A percentile compares a stretch with the other conserved stretches of the same genome.
phyloP scores from a whole-genome alignment of 2,329 filamentous ascomycete genomes.

The Ilyonectria robusta region DNA sequence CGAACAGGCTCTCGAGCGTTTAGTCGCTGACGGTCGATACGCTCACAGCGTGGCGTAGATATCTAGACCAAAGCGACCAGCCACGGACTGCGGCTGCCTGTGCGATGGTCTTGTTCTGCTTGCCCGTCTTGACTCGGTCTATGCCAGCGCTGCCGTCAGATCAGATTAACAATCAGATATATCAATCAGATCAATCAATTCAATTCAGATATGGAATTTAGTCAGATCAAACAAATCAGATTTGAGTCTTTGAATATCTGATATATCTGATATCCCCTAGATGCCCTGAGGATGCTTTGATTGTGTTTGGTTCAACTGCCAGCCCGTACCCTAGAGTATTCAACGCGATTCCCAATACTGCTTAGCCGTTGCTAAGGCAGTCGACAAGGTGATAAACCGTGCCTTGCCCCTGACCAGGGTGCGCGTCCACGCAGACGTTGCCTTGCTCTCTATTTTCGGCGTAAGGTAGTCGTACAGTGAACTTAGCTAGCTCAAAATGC shows the following conservation, averaged over 20 bases:
- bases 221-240: conserved; percentile 32
- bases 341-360: conserved; percentile 8
- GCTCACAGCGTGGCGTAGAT: too few relatives aligned
- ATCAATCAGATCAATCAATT: conserved; percentile 28
- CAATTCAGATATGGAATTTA: conserved; percentile 29
- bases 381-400: too few relatives aligned
- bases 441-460: background rate
- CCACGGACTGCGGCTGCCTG: too few relatives aligned
- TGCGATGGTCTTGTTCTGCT: too few relatives aligned
- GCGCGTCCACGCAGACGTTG: background rate
- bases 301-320: conserved; percentile 12
- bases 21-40: too few relatives aligned
- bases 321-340: conserved; percentile 9
- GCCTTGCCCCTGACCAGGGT: background rate
- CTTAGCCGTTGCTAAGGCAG: background rate
- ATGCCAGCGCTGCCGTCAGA: conserved; percentile 28
- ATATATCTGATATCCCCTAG: conserved; percentile 33
- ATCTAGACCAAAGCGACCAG: too few relatives aligned
- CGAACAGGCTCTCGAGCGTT: too few relatives aligned
- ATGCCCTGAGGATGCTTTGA: conserved; percentile 4
- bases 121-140: too few relatives aligned
- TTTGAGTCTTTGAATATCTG: conserved; percentile 29
- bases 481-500: conserved; percentile 1
- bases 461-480: background rate
- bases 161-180: conserved; percentile 32